Conservation (phyloP, 192 early-diverging fungal genomes). For the Diversispora eburnea region DNA sequence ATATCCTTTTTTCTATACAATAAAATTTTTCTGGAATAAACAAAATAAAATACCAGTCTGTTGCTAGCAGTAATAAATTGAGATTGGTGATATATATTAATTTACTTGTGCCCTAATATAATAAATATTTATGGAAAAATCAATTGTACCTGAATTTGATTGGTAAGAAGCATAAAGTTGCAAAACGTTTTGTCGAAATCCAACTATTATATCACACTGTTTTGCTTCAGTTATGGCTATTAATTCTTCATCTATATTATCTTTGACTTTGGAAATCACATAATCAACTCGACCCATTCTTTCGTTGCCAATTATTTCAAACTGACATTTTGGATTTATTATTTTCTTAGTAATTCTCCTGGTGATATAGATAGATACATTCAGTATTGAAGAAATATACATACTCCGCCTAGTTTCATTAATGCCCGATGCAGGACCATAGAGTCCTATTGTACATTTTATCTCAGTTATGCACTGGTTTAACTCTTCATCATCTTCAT, state of each 20-base stretch:
- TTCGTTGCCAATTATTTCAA: background rate
- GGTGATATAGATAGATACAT: background rate
- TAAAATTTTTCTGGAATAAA: no score
- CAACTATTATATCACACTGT: background rate
- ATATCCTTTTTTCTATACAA: no score
- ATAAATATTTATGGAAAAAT: no score
- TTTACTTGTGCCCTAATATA: no score
- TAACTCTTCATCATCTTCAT: no score
- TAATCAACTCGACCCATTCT: background rate
- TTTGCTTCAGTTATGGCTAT: background rate
- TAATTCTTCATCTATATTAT: background rate
- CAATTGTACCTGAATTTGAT: background rate
- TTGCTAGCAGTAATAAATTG: no score
- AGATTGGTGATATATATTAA: no score
- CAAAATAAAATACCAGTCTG: no score
- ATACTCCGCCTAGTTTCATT: background rate
- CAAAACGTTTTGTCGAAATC: background rate
- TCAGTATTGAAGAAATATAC: slow-evolving; percentile 8
- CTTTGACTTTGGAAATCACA: background rate
- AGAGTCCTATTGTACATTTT: background rate
- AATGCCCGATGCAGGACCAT: background rate
- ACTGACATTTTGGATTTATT: slow-evolving; percentile 2
- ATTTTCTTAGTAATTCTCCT: slow-evolving; percentile 6
- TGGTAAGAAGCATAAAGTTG: slow-evolving; percentile 3
- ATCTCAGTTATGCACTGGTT: background rate